Conservation (phyloP, 1,284 basidiomycete genomes). For the Earliella scabrosa region DNA sequence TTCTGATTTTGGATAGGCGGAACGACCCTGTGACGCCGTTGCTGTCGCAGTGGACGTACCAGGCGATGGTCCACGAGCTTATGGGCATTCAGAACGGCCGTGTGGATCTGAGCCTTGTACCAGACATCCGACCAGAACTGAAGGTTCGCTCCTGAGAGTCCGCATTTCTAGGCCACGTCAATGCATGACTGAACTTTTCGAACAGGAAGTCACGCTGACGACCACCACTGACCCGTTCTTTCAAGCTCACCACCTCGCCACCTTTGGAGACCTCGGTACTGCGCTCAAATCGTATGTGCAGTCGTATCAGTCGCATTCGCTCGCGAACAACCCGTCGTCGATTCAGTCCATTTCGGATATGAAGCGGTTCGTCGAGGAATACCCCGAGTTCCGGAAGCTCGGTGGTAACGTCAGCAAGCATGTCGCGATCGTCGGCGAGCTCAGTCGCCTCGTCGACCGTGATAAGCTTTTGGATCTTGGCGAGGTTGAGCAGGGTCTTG, state of each 20-base stretch:
- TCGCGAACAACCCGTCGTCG: conserved; percentile 75
- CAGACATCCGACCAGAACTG: conserved; percentile 87
- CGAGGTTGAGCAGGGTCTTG: conserved; percentile 96
- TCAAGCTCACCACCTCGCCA: conserved; percentile 88
- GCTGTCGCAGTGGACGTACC: conserved; percentile 99
- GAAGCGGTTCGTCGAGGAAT: conserved; percentile 98
- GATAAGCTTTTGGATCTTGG: conserved; percentile 89
- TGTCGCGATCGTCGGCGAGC: conserved; percentile 94
- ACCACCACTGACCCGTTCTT: conserved; percentile 95
- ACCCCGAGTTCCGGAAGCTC: conserved; percentile 95
- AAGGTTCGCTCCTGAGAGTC: conserved; percentile 50
- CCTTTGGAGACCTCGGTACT: conserved; percentile 96
- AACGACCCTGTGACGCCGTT: conserved; percentile 98
- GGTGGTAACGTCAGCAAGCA: conserved; percentile 99
- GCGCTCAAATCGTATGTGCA: conserved; percentile 94
- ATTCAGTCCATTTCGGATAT: conserved; percentile 98
- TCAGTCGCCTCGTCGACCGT: conserved; percentile 87
- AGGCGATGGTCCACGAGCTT: conserved; percentile 99
- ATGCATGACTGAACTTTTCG: neutral
- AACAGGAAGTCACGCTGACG: conserved; percentile 92
- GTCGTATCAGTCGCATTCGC: conserved; percentile 88
- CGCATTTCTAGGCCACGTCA: too few relatives aligned
- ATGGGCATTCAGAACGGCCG: conserved; percentile 94
- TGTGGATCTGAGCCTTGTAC: conserved; percentile 85
- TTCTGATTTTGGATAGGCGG: conserved; percentile 86